Percentiles rank a stretch among this genome's conserved stretches.
Evolutionary conservation across 148 eudicot genomes (phyloP).

Genomic region (Tetragonia tetragonoides): DNA sequence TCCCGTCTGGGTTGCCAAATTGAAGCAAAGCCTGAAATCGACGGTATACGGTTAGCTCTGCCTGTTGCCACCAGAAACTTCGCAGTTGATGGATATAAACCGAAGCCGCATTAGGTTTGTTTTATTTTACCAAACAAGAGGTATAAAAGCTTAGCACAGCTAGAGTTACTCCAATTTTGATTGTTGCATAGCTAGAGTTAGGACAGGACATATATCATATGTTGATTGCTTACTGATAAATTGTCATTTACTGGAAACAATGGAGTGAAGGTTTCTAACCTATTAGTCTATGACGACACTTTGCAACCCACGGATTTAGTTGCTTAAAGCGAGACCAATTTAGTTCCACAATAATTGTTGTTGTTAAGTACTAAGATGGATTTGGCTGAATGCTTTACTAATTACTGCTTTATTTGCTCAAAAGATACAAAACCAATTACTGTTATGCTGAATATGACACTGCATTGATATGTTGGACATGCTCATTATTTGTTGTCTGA

Average conservation of each 20-base stretch:
- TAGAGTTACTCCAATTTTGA: neutral
- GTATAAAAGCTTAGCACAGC: constrained; percentile 11
- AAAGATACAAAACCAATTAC: too few species aligned
- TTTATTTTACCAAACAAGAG: neutral
- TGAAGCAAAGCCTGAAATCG: constrained; percentile 74
- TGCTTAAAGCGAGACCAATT: constrained; percentile 16
- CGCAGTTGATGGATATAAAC: constrained; percentile 82
- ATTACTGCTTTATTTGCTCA: too few species aligned
- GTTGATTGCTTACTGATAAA: neutral
- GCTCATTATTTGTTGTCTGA: neutral
- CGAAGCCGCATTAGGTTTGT: constrained; percentile 40
- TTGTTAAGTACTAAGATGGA: neutral
- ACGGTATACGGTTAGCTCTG: constrained; percentile 82
- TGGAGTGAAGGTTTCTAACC: constrained; percentile 14
- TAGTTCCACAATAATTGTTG: constrained; percentile 16
- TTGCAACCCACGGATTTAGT: constrained; percentile 6
- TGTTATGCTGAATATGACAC: neutral
- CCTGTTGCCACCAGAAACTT: constrained; percentile 91
- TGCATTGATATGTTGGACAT: neutral
- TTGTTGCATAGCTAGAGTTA: neutral
- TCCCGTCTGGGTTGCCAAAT: constrained; percentile 97
- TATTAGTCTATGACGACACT: neutral
- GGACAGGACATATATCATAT: neutral
- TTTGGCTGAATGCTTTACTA: neutral
- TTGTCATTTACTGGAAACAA: neutral